phyloP scores from a whole-genome alignment of 345 rosid genomes.

The rapeseed (Brassica napus) region DNA sequence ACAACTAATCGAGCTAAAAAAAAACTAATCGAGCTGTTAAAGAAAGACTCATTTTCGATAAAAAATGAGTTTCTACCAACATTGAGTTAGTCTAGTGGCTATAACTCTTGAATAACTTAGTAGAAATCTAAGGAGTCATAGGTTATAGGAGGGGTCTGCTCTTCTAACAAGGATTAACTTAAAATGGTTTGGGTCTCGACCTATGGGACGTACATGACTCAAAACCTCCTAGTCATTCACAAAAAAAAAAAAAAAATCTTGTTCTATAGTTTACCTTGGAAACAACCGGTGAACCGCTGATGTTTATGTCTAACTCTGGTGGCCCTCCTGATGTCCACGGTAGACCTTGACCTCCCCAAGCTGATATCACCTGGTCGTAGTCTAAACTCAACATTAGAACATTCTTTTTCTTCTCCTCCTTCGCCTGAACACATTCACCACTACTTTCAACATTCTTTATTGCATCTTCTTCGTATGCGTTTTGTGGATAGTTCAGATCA shows the following conservation, averaged over 20 bases:
- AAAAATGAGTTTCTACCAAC: not conserved
- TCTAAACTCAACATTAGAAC: constrained; percentile 57
- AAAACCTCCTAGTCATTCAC: too few relatives aligned
- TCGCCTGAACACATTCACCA: constrained; percentile 30
- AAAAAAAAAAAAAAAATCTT: too few relatives aligned
- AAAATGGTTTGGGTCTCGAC: not conserved
- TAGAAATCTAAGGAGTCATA: not conserved
- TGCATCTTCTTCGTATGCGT: constrained; percentile 49
- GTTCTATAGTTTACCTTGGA: not conserved
- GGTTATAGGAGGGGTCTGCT: not conserved
- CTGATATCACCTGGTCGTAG: constrained; percentile 64
- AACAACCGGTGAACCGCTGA: constrained; percentile 50
- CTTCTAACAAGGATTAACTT: too few relatives aligned
- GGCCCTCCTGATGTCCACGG: constrained; percentile 77
- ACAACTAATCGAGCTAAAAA: not conserved
- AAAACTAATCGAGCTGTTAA: not conserved
- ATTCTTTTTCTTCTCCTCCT: constrained; percentile 48
- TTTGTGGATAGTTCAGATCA: constrained; percentile 65
- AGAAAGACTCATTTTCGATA: not conserved
- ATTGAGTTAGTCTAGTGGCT: not conserved
- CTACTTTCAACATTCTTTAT: constrained; percentile 41
- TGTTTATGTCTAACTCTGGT: constrained; percentile 59
- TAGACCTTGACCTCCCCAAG: constrained; percentile 70
- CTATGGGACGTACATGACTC: too few relatives aligned
- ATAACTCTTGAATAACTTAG: not conserved